These are phyloP conservation scores for Thraustochytrium sp. DNA, from an alignment of 352 stramenopile genomes.

Conservation along the genomic window DNA sequence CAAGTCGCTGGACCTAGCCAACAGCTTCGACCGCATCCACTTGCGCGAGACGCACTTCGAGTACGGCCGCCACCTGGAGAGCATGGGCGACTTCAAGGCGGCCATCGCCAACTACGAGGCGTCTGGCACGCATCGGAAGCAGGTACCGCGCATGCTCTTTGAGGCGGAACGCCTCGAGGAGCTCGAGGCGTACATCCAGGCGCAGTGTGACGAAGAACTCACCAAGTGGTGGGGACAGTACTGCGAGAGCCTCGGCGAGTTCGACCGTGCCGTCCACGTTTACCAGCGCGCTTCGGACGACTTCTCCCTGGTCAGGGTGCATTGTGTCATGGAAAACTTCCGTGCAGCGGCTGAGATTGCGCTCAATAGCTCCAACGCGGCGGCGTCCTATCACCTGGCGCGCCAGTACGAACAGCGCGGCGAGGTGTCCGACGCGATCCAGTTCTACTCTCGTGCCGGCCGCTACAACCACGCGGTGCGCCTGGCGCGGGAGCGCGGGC, in stretches of 20 bases:
- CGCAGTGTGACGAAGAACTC: conserved; percentile 73
- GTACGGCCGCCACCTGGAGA: conserved; percentile 79
- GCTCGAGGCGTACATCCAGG: conserved; percentile 78
- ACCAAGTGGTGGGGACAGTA: conserved; percentile 88
- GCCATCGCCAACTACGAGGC: conserved; percentile 84
- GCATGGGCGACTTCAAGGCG: conserved; percentile 71
- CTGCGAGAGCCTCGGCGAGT: conserved; percentile 76
- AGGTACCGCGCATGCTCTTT: conserved; percentile 87
- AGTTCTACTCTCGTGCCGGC: conserved; percentile 75
- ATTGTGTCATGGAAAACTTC: conserved; percentile 76
- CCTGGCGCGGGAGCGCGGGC: conserved; percentile 73
- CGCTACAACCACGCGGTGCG: conserved; percentile 89
- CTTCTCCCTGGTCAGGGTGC: conserved; percentile 78
- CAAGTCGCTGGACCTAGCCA: conserved; percentile 74
- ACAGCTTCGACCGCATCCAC: conserved; percentile 81
- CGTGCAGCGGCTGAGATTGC: conserved; percentile 72
- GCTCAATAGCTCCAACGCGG: conserved; percentile 64
- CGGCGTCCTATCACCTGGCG: conserved; percentile 72
- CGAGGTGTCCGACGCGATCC: conserved; percentile 74
- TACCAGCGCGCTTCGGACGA: conserved; percentile 79
- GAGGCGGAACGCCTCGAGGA: conserved; percentile 74
- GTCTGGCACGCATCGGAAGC: conserved; percentile 73
- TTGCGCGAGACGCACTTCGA: conserved; percentile 79
- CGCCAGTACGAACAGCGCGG: conserved; percentile 72
- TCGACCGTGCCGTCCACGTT: conserved; percentile 72